Conservation (phyloP, 148 eudicot species). For the Rhododendron griersonianum region DNA sequence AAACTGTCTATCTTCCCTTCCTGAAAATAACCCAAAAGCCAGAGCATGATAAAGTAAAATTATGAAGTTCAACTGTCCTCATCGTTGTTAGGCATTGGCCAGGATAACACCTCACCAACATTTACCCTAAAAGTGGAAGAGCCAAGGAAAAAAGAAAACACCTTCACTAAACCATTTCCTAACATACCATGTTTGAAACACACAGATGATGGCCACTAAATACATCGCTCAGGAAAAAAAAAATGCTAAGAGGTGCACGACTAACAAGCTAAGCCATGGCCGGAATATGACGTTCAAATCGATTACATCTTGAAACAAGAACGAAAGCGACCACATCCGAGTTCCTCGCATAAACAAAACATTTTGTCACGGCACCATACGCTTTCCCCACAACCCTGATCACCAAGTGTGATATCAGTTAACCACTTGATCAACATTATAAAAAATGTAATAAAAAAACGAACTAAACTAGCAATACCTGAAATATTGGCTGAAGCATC, state of each 20-base stretch:
- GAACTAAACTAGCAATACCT: constrained; percentile 17
- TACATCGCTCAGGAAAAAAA: neutral
- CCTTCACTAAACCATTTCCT: neutral
- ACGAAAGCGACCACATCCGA: constrained; percentile 4
- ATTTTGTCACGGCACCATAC: neutral
- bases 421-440: neutral
- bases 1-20: neutral
- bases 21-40: neutral
- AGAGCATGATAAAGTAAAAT: neutral
- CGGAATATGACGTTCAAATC: constrained; percentile 8
- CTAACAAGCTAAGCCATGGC: constrained; percentile 15
- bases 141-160: neutral
- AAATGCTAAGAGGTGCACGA: constrained; percentile 7
- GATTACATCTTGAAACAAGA: constrained; percentile 11
- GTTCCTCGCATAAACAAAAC: neutral
- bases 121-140: neutral
- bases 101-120: neutral
- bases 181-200: neutral
- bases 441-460: neutral
- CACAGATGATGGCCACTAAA: constrained; percentile 1
- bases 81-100: neutral
- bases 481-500: constrained; percentile 4
- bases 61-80: neutral
- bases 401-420: constrained; percentile 2
- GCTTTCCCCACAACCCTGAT: constrained; percentile 15